Evolutionary conservation across 75 land plant genomes (phyloP).

Genomic region (Isoetes taiwanensis): DNA sequence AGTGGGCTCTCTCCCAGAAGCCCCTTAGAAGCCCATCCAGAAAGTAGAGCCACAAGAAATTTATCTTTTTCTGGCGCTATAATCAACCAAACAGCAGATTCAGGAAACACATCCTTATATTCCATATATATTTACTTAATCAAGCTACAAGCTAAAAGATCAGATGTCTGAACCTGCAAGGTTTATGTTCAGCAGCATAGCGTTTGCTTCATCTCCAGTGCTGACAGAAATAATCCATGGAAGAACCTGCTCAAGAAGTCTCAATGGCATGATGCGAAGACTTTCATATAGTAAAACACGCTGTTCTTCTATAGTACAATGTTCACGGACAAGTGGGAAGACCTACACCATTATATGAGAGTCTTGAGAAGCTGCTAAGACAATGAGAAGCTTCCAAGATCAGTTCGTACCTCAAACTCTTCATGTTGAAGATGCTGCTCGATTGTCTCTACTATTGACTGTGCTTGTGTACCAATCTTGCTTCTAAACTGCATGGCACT

Average conservation of each 20-base stretch:
- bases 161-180: conserved; percentile 1
- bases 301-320: not conserved
- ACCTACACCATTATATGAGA: too few relatives aligned
- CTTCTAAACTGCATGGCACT: conserved; percentile 6
- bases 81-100: too few relatives aligned
- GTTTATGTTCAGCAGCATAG: conserved; percentile 2
- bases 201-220: not conserved
- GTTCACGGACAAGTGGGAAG: not conserved
- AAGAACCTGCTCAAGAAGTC: not conserved
- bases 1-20: conserved; percentile 22
- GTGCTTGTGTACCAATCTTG: conserved; percentile 29
- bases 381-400: too few relatives aligned
- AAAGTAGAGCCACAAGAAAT: conserved; percentile 36
- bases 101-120: too few relatives aligned
- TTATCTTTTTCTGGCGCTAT: conserved; percentile 30
- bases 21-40: conserved; percentile 51
- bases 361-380: too few relatives aligned
- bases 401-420: conserved; percentile 38
- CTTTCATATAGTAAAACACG: not conserved
- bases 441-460: conserved; percentile 22
- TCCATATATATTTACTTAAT: too few relatives aligned
- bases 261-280: not conserved
- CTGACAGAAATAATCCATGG: not conserved
- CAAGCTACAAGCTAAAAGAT: too few relatives aligned
- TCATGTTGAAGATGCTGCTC: conserved; percentile 30